Evolutionary conservation across 345 rosid genomes (phyloP), one percentile per base, ranked within the genome.

Genomic region (Mercurialis annua): DNA sequence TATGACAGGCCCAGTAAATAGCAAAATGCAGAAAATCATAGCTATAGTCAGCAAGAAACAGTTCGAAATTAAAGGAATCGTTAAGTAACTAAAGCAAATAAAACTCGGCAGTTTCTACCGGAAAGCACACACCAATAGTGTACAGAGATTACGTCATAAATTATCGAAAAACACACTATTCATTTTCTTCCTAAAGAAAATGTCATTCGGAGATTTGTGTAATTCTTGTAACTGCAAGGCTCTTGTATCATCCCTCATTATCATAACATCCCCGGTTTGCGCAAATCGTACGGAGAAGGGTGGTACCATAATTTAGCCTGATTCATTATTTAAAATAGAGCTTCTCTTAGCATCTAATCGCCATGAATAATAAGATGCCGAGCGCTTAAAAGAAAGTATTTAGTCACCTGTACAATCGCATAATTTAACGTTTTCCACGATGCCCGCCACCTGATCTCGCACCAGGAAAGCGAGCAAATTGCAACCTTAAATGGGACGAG

Each of bases 391-490:
- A 61, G 59, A 49, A 61, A 65, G 69, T 66, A 69, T 69, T n/a
- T 62, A 72, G 66, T 80, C 88, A 81, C 85, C 88, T 71, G 84
- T 65, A 21, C 47, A 66, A 67, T 29, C 40, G 59, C 71, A 71
- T 75, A 62, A 77, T 61, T 82, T 80, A 86, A 71, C 84, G 89
- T 70, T 78, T 82, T 34, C 88, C 89, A 34, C 85, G 88, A 75
- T 81, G 77, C 85, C 85, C 88, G 71, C 87, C 84, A 76, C 87
- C 89, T 76, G 85, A 82, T 81, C 88, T 81, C 21, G 89, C 85
- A 77, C 91, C 91, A 79, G 91, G 89, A 67, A 73, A 79, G 87
- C 87, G 87, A 84, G 91, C 91, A 75, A 82, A 86, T 81, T 86
- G 91, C 83, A 86, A 81, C 71, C 88, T 79, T 76, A 86, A 75